These are phyloP conservation scores for Cucumis variabilis DNA, from an alignment of 331 rosid species.

Conservation along the genomic window DNA sequence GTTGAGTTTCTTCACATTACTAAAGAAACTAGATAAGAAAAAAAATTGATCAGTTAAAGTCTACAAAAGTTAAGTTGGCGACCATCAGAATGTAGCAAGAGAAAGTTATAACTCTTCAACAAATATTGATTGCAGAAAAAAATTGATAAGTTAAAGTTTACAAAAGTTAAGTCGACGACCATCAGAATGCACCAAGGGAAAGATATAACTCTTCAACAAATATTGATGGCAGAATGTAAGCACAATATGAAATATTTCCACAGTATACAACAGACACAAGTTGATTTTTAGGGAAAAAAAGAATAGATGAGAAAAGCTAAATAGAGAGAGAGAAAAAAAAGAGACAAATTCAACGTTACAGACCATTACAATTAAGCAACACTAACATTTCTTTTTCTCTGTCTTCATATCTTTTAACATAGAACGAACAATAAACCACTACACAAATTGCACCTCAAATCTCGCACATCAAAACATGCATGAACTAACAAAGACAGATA, in stretches of 20 bases:
- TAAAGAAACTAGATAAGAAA: neutral
- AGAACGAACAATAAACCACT: constrained; percentile 67
- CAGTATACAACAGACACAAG: constrained; percentile 20
- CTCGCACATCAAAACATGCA: constrained; percentile 6
- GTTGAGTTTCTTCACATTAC: no score
- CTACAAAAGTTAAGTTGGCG: no score
- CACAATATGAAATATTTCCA: constrained; percentile 8
- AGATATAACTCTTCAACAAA: constrained; percentile 21
- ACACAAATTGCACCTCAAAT: constrained; percentile 34
- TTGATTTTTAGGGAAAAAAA: neutral
- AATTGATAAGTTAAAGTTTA: no score
- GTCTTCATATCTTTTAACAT: constrained; percentile 30
- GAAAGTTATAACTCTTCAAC: no score
- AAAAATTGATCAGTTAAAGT: no score
- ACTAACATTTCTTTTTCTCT: constrained; percentile 31
- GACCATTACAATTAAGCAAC: constrained; percentile 29
- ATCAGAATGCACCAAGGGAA: neutral
- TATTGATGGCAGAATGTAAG: constrained; percentile 23
- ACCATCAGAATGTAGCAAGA: no score
- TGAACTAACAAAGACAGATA: neutral
- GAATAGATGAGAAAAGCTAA: constrained; percentile 17
- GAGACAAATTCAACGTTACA: constrained; percentile 28
- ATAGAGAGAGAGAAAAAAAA: constrained; percentile 10
- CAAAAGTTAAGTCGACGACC: no score
- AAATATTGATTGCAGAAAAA: no score